Percentiles rank a stretch among this genome's conserved stretches.
phyloP scores from a whole-genome alignment of 345 rosid genomes.

The Toxicodendron radicans region DNA sequence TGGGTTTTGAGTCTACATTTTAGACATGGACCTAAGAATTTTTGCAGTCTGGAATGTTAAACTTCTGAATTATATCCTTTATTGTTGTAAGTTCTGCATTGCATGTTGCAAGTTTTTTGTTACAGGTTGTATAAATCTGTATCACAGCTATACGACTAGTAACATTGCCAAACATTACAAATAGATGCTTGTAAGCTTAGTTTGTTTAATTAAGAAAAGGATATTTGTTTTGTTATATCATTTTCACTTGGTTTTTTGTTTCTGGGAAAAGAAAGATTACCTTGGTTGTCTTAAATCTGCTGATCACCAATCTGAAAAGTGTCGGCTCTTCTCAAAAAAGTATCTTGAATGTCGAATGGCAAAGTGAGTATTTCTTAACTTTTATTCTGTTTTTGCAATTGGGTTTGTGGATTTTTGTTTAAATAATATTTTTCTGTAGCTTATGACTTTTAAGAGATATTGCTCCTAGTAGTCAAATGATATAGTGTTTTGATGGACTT shows the following conservation, averaged over 20 bases:
- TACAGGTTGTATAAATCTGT: neutral
- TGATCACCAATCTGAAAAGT: slow-evolving; percentile 72
- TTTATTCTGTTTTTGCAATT: neutral
- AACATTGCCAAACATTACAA: neutral
- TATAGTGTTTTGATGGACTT: neutral
- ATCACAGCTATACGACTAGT: neutral
- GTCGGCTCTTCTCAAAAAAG: slow-evolving; percentile 70
- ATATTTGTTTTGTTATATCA: neutral
- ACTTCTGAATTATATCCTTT: neutral
- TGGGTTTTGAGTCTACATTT: no score
- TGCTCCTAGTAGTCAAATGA: neutral
- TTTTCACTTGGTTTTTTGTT: neutral
- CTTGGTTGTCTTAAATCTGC: slow-evolving; percentile 78
- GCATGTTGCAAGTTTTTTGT: neutral
- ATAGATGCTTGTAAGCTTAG: neutral
- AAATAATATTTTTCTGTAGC: neutral
- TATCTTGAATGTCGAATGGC: slow-evolving; percentile 93
- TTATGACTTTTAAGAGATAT: neutral
- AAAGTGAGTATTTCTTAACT: slow-evolving; percentile 50
- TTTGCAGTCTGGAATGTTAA: neutral
- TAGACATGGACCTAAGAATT: no score
- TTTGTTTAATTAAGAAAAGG: neutral
- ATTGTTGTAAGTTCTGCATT: neutral
- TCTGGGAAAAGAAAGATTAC: slow-evolving; percentile 92
- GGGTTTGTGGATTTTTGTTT: neutral